These are phyloP conservation scores for Peronosclerospora sorghi DNA, from an alignment of 352 stramenopile species.

Conservation along the genomic window DNA sequence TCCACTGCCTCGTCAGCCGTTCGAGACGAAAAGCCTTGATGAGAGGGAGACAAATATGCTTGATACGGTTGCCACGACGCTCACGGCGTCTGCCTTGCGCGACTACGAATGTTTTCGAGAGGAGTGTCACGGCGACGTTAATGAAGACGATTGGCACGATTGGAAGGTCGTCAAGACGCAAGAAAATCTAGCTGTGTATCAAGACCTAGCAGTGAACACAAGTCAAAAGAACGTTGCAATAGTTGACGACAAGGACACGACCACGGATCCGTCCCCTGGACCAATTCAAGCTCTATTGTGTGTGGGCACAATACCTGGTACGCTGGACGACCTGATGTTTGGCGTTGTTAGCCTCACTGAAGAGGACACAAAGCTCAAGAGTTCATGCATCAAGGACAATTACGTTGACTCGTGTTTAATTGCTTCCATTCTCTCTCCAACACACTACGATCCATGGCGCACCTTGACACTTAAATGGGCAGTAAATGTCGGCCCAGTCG, in stretches of 20 bases:
- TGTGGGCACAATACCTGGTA: conserved; percentile 19
- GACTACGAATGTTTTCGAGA: conserved; percentile 26
- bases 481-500: conserved; percentile 11
- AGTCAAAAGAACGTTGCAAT: neutral
- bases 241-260: conserved; percentile 2
- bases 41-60: conserved; percentile 20
- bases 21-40: conserved; percentile 25
- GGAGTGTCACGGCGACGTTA: conserved; percentile 14
- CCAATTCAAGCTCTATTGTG: conserved; percentile 14
- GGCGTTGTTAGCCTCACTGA: conserved; percentile 15
- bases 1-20: conserved; percentile 5
- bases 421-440: conserved; percentile 7
- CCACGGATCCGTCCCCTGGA: neutral
- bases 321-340: conserved; percentile 24
- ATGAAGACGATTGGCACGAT: conserved; percentile 8
- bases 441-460: conserved; percentile 14
- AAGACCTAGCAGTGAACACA: conserved; percentile 6
- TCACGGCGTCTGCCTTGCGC: conserved; percentile 17
- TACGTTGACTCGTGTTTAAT: conserved; percentile 20
- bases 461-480: conserved; percentile 26
- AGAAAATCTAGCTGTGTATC: conserved; percentile 27
- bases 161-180: conserved; percentile 32
- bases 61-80: conserved; percentile 16
- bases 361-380: conserved; percentile 20
- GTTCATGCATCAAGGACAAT: conserved; percentile 20